Base-by-base conservation (phyloP, 495 filamentous ascomycete species). In the Aspergillus conjunctus region DNA sequence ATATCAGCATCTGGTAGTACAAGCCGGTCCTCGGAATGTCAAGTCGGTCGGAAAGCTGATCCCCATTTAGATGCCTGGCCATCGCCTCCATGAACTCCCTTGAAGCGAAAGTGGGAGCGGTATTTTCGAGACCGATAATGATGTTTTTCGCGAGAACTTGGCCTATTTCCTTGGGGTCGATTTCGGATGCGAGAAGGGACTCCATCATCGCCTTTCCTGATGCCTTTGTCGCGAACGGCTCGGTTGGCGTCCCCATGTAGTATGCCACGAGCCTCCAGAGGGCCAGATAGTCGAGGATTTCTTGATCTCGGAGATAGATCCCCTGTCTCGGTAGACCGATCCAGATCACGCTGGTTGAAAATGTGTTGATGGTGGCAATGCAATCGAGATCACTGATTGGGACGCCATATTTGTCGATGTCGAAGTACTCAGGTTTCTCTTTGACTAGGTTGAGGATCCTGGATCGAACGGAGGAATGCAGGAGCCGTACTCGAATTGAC, bases 311-410 rank as follows among this genome's bases (percentile, higher is more conserved):
- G 15, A 88, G 69, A 58, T 78, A 88, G 64, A 94, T 85, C 12
- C 88, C 90, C 70, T 91, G 90, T 0, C 87, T 81, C 0, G 89
- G 90, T 1, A 91, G 80, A 9, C 83, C 81, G 18, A 90, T 63
- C 81, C 83, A 92, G 54, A 91, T 81, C 5, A 92, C 68, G 0
- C 80, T 79, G 22, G 86, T 78, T 8, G 83, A 88, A 70, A 92
- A 93, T 4, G 86, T 81, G 52, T 73, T 76, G 67, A 92, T 86
- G 17, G 90, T 93, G 14, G 70, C 85, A 33, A 92, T 85, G 53
- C 79, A 83, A 71, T 93, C 90, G 4, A 93, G 76, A 61, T 92
- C 87, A 68, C 87, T 92, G 67, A 91, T 84, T 1, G 91, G 91
- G 0, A 87, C 70, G 7, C 91, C 91, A 56, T 74, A 80, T 32